These are phyloP conservation scores for Amyloporia xantha DNA, from an alignment of 768 basidiomycete genomes.

Conservation along the genomic window DNA sequence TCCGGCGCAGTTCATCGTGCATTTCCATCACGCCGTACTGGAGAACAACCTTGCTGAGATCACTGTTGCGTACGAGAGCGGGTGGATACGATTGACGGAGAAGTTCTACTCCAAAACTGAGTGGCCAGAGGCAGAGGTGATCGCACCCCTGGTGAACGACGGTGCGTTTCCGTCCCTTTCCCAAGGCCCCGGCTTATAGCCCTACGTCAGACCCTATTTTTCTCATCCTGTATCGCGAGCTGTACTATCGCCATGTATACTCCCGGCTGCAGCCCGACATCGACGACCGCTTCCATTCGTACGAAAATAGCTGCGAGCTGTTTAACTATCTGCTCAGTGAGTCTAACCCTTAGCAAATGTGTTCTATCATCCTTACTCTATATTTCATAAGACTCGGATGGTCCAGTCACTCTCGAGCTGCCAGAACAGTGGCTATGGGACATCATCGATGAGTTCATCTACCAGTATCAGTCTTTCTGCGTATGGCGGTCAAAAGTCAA, in stretches of 20 bases:
- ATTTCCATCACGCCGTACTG: conserved; percentile 89
- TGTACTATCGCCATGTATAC: conserved; percentile 94
- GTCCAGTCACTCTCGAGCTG: conserved; percentile 86
- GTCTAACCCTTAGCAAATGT: conserved; percentile 22
- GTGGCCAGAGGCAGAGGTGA: conserved; percentile 96
- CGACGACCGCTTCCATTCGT: conserved; percentile 96
- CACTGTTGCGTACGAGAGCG: conserved; percentile 89
- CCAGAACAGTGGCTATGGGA: conserved; percentile 99
- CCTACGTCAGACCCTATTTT: conserved; percentile 77
- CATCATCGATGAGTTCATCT: conserved; percentile 95
- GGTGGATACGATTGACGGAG: conserved; percentile 96
- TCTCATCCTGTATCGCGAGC: conserved; percentile 92
- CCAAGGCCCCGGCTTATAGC: background rate
- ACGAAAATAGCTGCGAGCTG: conserved; percentile 95
- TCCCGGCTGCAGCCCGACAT: conserved; percentile 92
- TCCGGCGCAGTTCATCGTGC: conserved; percentile 82
- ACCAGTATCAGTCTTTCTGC: conserved; percentile 96
- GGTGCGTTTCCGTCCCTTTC: conserved; percentile 39
- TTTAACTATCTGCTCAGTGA: conserved; percentile 95
- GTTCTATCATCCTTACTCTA: background rate
- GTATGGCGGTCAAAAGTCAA: conserved; percentile 85
- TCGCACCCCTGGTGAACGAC: conserved; percentile 91
- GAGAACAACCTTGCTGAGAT: conserved; percentile 90
- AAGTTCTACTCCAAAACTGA: conserved; percentile 92
- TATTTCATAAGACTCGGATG: conserved; percentile 72